phyloP scores from a whole-genome alignment of 352 stramenopile species.

The Plasmopara muralis region DNA sequence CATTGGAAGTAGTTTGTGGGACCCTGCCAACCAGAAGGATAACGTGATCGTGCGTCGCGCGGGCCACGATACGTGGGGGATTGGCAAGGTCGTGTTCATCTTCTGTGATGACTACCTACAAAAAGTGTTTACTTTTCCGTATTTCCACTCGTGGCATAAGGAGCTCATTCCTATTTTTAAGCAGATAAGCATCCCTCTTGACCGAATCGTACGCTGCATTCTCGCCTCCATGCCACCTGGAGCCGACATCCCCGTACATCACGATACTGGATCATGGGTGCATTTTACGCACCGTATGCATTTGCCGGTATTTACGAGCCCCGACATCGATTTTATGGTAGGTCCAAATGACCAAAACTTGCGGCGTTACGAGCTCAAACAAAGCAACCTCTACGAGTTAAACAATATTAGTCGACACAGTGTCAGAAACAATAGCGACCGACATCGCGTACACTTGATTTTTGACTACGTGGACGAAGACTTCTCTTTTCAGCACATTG shows the following conservation, averaged over 20 bases:
- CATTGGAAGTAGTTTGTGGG: constrained; percentile 49
- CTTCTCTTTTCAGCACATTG: constrained; percentile 55
- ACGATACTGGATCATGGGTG: constrained; percentile 98
- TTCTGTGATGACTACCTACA: constrained; percentile 99
- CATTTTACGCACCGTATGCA: constrained; percentile 94
- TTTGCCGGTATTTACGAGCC: constrained; percentile 91
- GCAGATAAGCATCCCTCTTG: constrained; percentile 76
- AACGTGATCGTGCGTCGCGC: constrained; percentile 92
- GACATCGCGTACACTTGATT: constrained; percentile 95
- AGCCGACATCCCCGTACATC: constrained; percentile 93
- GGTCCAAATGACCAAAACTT: constrained; percentile 81
- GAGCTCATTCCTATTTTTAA: constrained; percentile 86
- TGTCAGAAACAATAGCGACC: constrained; percentile 89
- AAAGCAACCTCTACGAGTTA: constrained; percentile 96
- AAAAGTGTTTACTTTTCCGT: constrained; percentile 93
- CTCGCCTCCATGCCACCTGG: constrained; percentile 93
- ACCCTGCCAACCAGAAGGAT: constrained; percentile 56
- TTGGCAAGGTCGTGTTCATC: constrained; percentile 96
- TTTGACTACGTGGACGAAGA: constrained; percentile 95
- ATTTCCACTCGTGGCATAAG: constrained; percentile 81
- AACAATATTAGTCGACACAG: constrained; percentile 98
- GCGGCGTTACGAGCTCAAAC: constrained; percentile 86
- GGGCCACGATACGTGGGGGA: constrained; percentile 96
- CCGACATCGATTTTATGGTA: constrained; percentile 72
- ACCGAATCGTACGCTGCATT: constrained; percentile 91